Evolutionary conservation across 192 early-diverging fungal species (phyloP).

Genomic region (Coemansia sp.): DNA sequence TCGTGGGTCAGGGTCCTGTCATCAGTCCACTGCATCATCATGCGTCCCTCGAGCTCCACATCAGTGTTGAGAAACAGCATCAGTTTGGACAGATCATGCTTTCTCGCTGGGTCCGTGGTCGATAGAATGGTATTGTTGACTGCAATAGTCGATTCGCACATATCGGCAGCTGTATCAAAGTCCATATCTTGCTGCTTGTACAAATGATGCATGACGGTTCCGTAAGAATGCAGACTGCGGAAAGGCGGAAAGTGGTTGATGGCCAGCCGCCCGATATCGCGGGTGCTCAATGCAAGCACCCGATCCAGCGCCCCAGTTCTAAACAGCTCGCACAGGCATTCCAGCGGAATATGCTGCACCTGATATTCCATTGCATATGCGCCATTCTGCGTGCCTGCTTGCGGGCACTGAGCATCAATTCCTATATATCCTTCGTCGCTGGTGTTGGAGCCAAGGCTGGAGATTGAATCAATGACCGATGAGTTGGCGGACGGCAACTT

Average conservation of each 20-base stretch:
- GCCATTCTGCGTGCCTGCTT: background rate
- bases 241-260: constrained; percentile 37
- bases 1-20: background rate
- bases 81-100: constrained; percentile 9
- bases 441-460: background rate
- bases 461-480: background rate
- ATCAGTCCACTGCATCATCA: constrained; percentile 12
- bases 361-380: constrained; percentile 2
- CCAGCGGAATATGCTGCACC: constrained; percentile 27
- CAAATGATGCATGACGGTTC: constrained; percentile 26
- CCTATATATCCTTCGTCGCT: constrained; percentile 10
- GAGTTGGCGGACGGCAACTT: constrained; percentile 6
- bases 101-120: background rate
- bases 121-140: constrained; percentile 32
- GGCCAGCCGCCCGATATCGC: constrained; percentile 30
- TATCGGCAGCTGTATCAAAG: constrained; percentile 6
- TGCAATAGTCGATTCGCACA: constrained; percentile 36
- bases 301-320: constrained; percentile 36
- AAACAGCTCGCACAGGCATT: constrained; percentile 27
- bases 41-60: constrained; percentile 4
- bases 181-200: constrained; percentile 3
- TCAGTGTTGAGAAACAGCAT: constrained; percentile 23
- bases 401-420: background rate
- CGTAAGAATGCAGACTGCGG: constrained; percentile 34
- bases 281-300: constrained; percentile 10